These are phyloP conservation scores for Vanderwaltozyma polyspora DNA, from an alignment of 805 yeast species.

Conservation along the genomic window DNA sequence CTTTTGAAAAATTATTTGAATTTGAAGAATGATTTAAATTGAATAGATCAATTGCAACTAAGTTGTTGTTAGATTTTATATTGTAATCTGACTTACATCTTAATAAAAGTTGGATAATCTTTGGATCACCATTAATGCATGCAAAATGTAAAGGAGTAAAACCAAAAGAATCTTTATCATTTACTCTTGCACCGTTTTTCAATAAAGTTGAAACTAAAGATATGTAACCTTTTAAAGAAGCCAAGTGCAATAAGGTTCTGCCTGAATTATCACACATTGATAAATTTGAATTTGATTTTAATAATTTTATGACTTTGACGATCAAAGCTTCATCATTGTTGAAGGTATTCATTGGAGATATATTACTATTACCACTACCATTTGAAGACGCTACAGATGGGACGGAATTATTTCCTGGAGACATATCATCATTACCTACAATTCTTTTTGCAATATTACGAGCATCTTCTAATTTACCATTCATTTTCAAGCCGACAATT, in stretches of 20 bases:
- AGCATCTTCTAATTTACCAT: constrained; percentile 91
- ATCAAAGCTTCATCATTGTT: constrained; percentile 31
- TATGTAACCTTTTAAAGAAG: constrained; percentile 63
- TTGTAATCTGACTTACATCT: constrained; percentile 53
- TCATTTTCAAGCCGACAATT: constrained; percentile 94
- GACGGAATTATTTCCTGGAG: constrained; percentile 1
- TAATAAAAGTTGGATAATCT: constrained; percentile 48
- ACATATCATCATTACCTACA: constrained; percentile 41
- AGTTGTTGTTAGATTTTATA: constrained; percentile 41
- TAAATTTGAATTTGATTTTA: constrained; percentile 69
- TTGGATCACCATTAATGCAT: constrained; percentile 60
- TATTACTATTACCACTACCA: constrained; percentile 2
- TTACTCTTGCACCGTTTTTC: constrained; percentile 54
- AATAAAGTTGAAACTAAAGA: constrained; percentile 53
- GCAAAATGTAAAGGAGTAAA: constrained; percentile 85
- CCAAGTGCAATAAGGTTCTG: constrained; percentile 79
- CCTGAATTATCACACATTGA: constrained; percentile 74
- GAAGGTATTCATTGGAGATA: background rate
- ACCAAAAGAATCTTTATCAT: constrained; percentile 68
- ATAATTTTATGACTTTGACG: constrained; percentile 46
- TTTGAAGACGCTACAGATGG: constrained; percentile 3
- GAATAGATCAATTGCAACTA: constrained; percentile 27
- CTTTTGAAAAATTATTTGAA: constrained; percentile 15
- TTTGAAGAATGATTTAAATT: constrained; percentile 25
- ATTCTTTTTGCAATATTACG: constrained; percentile 85